These are phyloP conservation scores for Monotropa hypopitys DNA, from an alignment of 179 eudicot species.

Conservation along the genomic window DNA sequence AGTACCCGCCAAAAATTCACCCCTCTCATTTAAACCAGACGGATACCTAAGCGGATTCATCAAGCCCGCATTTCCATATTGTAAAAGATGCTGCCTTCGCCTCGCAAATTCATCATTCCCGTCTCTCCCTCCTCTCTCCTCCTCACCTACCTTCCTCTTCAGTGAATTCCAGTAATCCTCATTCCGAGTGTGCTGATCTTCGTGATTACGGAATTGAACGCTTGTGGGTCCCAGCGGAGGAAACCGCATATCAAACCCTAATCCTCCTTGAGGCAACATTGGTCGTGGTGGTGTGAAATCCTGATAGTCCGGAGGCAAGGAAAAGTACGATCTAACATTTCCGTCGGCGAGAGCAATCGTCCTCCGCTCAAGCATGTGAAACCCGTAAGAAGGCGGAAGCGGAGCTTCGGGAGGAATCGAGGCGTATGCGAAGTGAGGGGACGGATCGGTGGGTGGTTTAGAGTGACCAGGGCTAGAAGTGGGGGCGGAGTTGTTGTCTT, in stretches of 20 bases:
- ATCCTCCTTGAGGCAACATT: slow-evolving; percentile 10
- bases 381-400: slow-evolving; percentile 55
- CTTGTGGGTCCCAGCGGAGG: slow-evolving; percentile 38
- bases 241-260: slow-evolving; percentile 23
- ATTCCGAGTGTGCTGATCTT: slow-evolving; percentile 15
- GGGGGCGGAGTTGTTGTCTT: slow-evolving; percentile 16
- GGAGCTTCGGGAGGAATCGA: slow-evolving; percentile 16
- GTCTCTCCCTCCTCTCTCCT: slow-evolving; percentile 16
- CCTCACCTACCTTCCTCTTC: slow-evolving; percentile 43
- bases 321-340: slow-evolving; percentile 55
- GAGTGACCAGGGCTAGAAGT: slow-evolving; percentile 23
- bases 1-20: slow-evolving; percentile 23
- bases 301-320: slow-evolving; percentile 65
- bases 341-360: slow-evolving; percentile 50
- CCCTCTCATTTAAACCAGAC: slow-evolving; percentile 2
- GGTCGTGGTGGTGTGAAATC: slow-evolving; percentile 32
- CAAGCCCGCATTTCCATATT: slow-evolving; percentile 45
- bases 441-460: slow-evolving; percentile 13
- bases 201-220: slow-evolving; percentile 31
- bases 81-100: slow-evolving; percentile 62
- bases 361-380: slow-evolving; percentile 73
- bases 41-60: slow-evolving; percentile 14
- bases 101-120: slow-evolving; percentile 44
- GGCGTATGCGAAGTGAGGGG: slow-evolving; percentile 11
- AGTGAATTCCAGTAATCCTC: slow-evolving; percentile 29